Base-by-base conservation (phyloP, 2,329 filamentous ascomycete species). In the Hymenoscyphus infarciens region DNA sequence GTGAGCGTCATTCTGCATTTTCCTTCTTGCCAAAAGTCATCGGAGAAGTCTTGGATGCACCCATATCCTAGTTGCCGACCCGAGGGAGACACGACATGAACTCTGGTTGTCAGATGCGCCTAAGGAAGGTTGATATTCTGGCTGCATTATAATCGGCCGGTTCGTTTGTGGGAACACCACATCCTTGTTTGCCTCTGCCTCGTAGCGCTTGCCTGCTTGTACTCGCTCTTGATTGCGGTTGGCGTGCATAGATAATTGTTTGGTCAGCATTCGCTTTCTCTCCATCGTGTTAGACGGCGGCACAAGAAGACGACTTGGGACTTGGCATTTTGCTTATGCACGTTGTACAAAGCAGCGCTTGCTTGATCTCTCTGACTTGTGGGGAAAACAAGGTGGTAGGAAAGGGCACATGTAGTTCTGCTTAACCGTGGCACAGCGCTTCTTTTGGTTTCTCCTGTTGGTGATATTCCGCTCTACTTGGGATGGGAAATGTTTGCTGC, bases 1-100 rank as follows among this genome's bases (percentile, higher is more conserved):
- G 82, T 82, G 73, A 68, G 68, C 60, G 38, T 56, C 59, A 63
- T 64, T 60, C 65, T 64, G 53, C 52, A 57, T 39, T 57, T 53
- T 16, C 29, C 27, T 52, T 52, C 39, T 25, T 59, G 15, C 27
- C 19, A 54, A 54, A 33, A 25, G 27, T 54, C 57, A 59, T 25
- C 57, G 19, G 45, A 53, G 29, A 42, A 33, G 27, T 42, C 42
- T 35, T 53, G 31, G 57, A 31, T 53, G 57, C 58, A 54, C 29
- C 11, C 27, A 35, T 39, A 53, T 60, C 58, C 58, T 39, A 31
- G 58, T 27, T 60, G 33, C 58, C 58, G 45, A 60, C 58, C 58
- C 45, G 45, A 60, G 33, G 58, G 45, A 22, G 54, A 60, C 58
- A 60, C 58, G 29, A 60, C 58, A 55, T 49, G 25, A 55, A 29